These are phyloP conservation scores for Neurospora discreta DNA, from an alignment of 495 filamentous ascomycete species.

Conservation along the genomic window DNA sequence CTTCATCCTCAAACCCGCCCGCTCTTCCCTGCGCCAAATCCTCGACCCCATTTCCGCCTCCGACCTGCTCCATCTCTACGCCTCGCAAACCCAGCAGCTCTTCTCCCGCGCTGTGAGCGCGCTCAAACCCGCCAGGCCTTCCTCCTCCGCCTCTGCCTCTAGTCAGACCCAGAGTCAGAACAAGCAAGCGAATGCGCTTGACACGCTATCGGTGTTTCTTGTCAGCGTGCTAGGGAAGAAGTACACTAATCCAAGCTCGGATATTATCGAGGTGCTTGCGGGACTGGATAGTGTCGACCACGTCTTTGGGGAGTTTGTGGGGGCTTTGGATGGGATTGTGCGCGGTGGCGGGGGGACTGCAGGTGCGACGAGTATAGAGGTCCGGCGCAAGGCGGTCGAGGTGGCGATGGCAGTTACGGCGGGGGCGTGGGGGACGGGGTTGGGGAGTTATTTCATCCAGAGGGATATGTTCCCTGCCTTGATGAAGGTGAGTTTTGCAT, in stretches of 20 bases:
- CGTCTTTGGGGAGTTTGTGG: slow-evolving; percentile 81
- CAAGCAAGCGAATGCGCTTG: not conserved
- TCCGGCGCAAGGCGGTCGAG: slow-evolving; percentile 69
- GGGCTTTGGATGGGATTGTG: slow-evolving; percentile 67
- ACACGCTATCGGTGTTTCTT: slow-evolving; percentile 44
- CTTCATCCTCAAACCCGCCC: slow-evolving; percentile 77
- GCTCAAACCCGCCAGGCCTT: slow-evolving; percentile 31
- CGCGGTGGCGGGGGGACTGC: slow-evolving; percentile 44
- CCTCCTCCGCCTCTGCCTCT: not conserved
- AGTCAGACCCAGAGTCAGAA: not conserved
- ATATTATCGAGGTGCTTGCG: slow-evolving; percentile 81
- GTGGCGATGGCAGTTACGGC: slow-evolving; percentile 77
- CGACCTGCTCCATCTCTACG: slow-evolving; percentile 56
- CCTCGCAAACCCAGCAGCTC: slow-evolving; percentile 65
- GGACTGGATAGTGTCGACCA: slow-evolving; percentile 80
- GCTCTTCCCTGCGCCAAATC: slow-evolving; percentile 49
- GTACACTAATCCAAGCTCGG: slow-evolving; percentile 91
- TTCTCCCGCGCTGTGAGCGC: slow-evolving; percentile 62
- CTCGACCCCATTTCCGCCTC: slow-evolving; percentile 58
- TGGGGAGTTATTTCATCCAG: slow-evolving; percentile 92
- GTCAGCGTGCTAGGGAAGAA: slow-evolving; percentile 69
- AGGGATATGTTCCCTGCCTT: slow-evolving; percentile 87
- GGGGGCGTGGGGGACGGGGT: slow-evolving; percentile 84
- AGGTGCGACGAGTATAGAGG: slow-evolving; percentile 27
- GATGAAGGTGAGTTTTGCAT: slow-evolving; percentile 59